phyloP scores from a whole-genome alignment of 306 rosid genomes.

The Cucurbita moschata region DNA sequence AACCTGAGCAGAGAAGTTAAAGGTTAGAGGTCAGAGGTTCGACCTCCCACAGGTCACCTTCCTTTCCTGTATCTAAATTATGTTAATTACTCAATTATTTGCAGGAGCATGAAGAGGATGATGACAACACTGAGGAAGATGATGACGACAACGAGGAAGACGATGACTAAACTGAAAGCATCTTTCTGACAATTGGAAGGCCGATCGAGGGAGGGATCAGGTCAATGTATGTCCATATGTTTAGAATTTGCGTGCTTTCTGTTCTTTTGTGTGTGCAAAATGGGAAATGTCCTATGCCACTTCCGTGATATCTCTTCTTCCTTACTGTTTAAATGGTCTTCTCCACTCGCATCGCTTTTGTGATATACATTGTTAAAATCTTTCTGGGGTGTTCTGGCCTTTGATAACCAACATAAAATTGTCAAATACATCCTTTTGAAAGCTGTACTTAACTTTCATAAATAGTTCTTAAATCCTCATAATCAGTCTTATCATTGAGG shows the following conservation, averaged over 20 bases:
- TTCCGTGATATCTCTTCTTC: not conserved
- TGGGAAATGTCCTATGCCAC: not conserved
- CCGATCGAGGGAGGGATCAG: not conserved
- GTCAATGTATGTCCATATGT: not conserved
- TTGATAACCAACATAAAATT: not conserved
- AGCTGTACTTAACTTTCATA: not conserved
- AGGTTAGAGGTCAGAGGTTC: too few species aligned
- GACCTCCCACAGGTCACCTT: not conserved
- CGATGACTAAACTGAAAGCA: not conserved
- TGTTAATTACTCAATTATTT: not conserved
- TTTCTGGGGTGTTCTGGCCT: not conserved
- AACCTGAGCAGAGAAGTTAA: too few species aligned
- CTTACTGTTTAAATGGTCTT: not conserved
- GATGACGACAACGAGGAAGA: not conserved
- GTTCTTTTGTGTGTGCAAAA: conserved; percentile 2
- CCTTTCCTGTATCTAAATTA: not conserved
- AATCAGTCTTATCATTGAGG: too few species aligned
- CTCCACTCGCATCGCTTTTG: not conserved
- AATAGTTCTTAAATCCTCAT: too few species aligned
- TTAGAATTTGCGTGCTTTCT: not conserved
- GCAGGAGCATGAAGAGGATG: not conserved
- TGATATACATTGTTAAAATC: not conserved
- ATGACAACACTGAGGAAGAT: not conserved
- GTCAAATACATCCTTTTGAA: not conserved
- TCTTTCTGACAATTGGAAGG: not conserved